These are phyloP conservation scores for Cyanidioschyzon merolae DNA, from an alignment of 23 red algal genomes.

Conservation along the genomic window DNA sequence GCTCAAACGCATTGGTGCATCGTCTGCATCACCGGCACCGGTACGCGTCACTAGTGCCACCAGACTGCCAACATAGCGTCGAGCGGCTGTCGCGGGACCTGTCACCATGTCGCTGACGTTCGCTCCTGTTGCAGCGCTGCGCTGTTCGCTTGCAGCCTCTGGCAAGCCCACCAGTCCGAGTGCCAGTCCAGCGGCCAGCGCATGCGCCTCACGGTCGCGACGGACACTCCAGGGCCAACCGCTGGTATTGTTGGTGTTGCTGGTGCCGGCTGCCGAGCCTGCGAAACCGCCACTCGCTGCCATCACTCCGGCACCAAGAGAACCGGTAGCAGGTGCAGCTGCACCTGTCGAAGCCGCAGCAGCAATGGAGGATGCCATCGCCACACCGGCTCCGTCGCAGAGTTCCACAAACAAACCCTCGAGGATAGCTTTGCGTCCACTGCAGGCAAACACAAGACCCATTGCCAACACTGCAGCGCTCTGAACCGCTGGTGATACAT, in stretches of 20 bases:
- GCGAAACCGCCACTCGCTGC: no score
- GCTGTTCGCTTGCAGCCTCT: not conserved
- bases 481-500: constrained; percentile 74
- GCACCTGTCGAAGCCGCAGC: no score
- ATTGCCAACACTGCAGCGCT: constrained; percentile 64
- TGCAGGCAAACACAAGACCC: constrained; percentile 62
- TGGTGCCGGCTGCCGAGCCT: constrained; percentile 37
- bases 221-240: not conserved
- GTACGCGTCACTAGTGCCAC: not conserved
- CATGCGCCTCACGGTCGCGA: constrained; percentile 46
- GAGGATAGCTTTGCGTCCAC: constrained; percentile 43
- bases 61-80: not conserved
- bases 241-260: constrained; percentile 9
- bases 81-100: not conserved
- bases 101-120: not conserved
- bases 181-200: constrained; percentile 60
- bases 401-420: constrained; percentile 77
- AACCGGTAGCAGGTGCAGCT: not conserved
- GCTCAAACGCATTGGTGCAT: no score
- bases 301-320: not conserved
- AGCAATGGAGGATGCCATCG: no score
- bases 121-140: not conserved
- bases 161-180: constrained; percentile 55
- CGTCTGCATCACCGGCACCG: not conserved
- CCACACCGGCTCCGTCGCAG: constrained; percentile 20